A percentile compares a stretch with the other conserved stretches of the same genome.
These are phyloP conservation scores for Typha latifolia DNA, from an alignment of 176 grass and related monocot species.

Conservation along the genomic window DNA sequence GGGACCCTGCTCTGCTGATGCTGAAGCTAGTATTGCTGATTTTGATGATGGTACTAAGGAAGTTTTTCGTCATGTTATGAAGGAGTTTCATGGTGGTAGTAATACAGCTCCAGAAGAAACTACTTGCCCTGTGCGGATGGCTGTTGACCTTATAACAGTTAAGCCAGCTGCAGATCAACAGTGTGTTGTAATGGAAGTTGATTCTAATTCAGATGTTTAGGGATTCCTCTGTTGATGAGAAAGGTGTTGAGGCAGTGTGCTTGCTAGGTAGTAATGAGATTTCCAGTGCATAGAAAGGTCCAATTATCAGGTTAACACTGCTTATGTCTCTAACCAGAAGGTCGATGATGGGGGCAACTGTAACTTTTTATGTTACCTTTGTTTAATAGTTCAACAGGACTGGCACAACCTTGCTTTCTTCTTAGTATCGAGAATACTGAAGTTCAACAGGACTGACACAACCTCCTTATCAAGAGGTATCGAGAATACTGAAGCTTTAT, in stretches of 20 bases:
- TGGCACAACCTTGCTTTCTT: too few species aligned
- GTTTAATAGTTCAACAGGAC: too few species aligned
- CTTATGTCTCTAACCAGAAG: too few species aligned
- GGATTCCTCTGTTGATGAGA: conserved; percentile 1
- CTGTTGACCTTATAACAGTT: neutral
- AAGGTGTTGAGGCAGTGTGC: neutral
- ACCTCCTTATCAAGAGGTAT: too few species aligned
- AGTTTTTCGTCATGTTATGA: neutral
- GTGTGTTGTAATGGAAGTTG: neutral
- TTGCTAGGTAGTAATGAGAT: neutral
- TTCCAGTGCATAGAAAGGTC: neutral
- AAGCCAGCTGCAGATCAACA: neutral
- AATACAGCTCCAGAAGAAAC: neutral
- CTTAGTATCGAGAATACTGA: too few species aligned
- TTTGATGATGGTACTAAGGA: neutral
- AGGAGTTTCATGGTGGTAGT: neutral
- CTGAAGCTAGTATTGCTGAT: neutral
- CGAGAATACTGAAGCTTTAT: too few species aligned
- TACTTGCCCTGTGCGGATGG: neutral
- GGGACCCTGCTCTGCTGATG: neutral
- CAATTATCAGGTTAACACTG: too few species aligned
- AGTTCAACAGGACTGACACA: too few species aligned
- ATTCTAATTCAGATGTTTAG: neutral
- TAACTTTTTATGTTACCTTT: too few species aligned
- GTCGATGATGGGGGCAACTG: too few species aligned